Base-by-base conservation (phyloP, 2,329 filamentous ascomycete species). In the Sporothrix globosa region DNA sequence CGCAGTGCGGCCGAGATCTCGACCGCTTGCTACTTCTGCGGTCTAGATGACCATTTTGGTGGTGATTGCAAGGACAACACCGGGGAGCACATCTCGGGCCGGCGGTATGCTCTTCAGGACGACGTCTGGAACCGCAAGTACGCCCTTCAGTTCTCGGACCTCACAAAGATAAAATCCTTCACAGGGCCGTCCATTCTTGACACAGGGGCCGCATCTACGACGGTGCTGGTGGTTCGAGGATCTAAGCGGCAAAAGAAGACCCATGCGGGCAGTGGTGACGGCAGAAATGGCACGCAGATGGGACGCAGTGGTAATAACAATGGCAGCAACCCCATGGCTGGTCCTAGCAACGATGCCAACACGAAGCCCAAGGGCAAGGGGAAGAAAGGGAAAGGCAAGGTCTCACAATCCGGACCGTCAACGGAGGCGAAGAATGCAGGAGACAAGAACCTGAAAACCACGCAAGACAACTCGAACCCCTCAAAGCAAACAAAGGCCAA, bases 1-100 rank as follows among this genome's bases (percentile, higher is more conserved):
- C 81, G 80, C 70, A 87, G 82, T 72, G 86, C 89, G 52, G 79
- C 79, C 65, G 77, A 78, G 41, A 81, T 90, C 24, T 81, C 82
- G 0, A 78, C 82, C 0, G 85, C 82, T 68, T 90, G 88, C 77
- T 87, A 87, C 71, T 77, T 76, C 48, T 91, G 88, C 74, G 88
- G 87, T 34, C 77, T 76, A 17, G 75, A 79, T 39, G 82, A 82
- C 7, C 88, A 91, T 76, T 90, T 84, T 75, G 85, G 86, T 1
- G 81, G 83, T 14, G 87, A 89, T 69, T 91, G 88, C 76, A 77
- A 76, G 4, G 71, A 79, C 52, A 77, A 78, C 46, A 72, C 72
- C 0, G 74, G 74, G 21, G 41, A 61, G 41, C 67, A 73, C 66
- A 1, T 71, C 11, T 73, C 72, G 14, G 71, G 74, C 1, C 74